These are phyloP conservation scores for Lasiodiplodia hormozganensis DNA, from an alignment of 2,329 filamentous ascomycete genomes.

Conservation along the genomic window DNA sequence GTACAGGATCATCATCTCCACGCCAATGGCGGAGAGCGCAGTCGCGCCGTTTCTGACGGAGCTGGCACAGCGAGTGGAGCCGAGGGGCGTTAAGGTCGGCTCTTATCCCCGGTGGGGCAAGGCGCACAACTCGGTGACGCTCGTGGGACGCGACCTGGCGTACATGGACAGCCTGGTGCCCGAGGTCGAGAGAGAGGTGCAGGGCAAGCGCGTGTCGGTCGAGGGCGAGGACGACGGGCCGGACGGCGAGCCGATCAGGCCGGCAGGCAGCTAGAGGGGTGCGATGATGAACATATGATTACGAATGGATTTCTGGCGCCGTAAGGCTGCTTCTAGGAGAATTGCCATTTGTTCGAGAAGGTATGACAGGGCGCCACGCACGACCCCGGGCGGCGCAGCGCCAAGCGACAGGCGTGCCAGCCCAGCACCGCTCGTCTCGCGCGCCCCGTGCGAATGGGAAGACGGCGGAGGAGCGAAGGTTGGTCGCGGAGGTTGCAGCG, in stretches of 20 bases:
- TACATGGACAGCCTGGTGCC: constrained; percentile 79
- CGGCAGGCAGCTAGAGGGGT: constrained; percentile 32
- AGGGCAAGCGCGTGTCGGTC: constrained; percentile 71
- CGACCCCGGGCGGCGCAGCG: constrained; percentile 16
- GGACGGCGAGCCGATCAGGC: constrained; percentile 38
- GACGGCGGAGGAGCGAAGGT: constrained; percentile 13
- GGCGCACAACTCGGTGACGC: constrained; percentile 84
- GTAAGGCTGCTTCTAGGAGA: constrained; percentile 29
- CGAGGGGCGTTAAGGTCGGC: constrained; percentile 86
- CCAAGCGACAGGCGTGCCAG: constrained; percentile 18
- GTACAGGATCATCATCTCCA: constrained; percentile 80
- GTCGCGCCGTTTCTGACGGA: constrained; percentile 84
- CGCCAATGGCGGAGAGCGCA: constrained; percentile 83
- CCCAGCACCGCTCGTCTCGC: constrained; percentile 4
- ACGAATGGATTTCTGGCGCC: constrained; percentile 31
- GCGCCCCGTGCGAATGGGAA: constrained; percentile 24
- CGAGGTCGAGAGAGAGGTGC: constrained; percentile 78
- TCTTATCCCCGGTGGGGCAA: constrained; percentile 95
- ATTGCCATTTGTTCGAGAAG: constrained; percentile 24
- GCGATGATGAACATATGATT: constrained; percentile 18
- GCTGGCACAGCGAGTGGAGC: constrained; percentile 74
- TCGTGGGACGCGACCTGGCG: constrained; percentile 77
- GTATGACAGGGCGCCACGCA: not conserved
- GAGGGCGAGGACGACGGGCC: constrained; percentile 68
- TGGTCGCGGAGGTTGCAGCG: constrained; percentile 7